These are phyloP conservation scores for Herpotrichia juniperi DNA, from an alignment of 2,329 filamentous ascomycete genomes.

Conservation along the genomic window DNA sequence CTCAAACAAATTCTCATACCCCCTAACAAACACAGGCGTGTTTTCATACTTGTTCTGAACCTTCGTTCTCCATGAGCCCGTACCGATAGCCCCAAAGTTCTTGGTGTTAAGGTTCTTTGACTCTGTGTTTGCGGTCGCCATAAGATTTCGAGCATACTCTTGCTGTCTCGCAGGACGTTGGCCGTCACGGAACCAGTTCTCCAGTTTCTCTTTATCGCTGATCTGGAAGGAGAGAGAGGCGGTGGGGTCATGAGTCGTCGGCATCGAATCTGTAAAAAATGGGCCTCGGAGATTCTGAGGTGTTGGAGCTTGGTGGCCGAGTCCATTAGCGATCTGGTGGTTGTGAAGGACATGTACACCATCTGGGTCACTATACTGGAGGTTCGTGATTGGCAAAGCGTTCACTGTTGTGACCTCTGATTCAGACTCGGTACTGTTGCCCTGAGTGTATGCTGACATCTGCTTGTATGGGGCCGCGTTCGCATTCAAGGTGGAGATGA, in stretches of 20 bases:
- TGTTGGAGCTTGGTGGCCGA: conserved; percentile 33
- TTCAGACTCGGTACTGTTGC: conserved; percentile 6
- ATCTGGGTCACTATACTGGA: conserved; percentile 38
- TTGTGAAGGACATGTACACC: conserved; percentile 15
- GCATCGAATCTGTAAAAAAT: conserved; percentile 42
- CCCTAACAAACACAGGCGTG: conserved; percentile 47
- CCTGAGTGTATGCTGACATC: not conserved
- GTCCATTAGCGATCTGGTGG: conserved; percentile 30
- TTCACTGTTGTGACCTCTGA: conserved; percentile 17
- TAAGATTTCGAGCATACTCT: conserved; percentile 30
- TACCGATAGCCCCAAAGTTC: conserved; percentile 19
- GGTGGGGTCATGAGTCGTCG: conserved; percentile 34
- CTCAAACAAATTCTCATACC: conserved; percentile 50
- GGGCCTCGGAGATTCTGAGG: conserved; percentile 44
- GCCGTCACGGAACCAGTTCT: conserved; percentile 49
- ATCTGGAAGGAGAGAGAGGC: conserved; percentile 26
- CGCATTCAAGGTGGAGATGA: conserved; percentile 22
- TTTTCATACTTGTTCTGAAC: conserved; percentile 22
- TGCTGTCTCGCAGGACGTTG: conserved; percentile 31
- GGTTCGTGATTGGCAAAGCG: conserved; percentile 8
- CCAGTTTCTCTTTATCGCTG: conserved; percentile 43
- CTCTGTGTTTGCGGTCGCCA: conserved; percentile 21
- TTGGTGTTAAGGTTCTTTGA: conserved; percentile 7
- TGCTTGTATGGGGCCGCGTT: conserved; percentile 21
- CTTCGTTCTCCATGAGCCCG: conserved; percentile 2